Evolutionary conservation across 192 early-diverging fungal species (phyloP), one percentile per base, ranked within the genome.

Genomic region (Linnemannia hyalina): DNA sequence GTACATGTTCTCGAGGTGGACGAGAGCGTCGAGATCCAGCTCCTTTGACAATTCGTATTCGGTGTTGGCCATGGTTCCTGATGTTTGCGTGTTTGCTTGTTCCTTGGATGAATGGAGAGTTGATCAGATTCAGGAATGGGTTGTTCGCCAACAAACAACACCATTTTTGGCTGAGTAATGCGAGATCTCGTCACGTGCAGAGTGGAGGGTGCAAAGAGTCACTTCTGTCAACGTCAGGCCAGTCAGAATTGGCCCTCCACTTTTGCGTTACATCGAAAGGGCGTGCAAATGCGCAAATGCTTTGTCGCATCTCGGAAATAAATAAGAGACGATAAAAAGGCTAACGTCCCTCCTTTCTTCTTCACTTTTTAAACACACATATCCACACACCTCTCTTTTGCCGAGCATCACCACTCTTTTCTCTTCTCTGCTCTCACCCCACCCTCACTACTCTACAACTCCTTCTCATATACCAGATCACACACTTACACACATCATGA

Each of bases 1-100:
- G 76, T 86, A 91, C 90, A 88, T 91, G 54, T 88, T 89, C 75
- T 91, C 90, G 22, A 91, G 84, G 41, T 91, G 86, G 40, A 91
- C 68, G 36, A 91, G 68, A 68, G 80, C 75, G 22, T 91, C 90
- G 22, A 91, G 85, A 83, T 91, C 90, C 44, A 89, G 73, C 36
- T 91, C 90, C 26, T 74, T 87, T 42, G 85, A 68, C 26, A 85
- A 38, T 87, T 82, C 75, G 65, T 72, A 65, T 23, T 77, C 41
- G 60, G 41, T 73, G 57, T 75, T 73, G 6, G 73, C 55, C 65
- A 75, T 80, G 44, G 63, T 23, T 52, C 49, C 16, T 70, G 35
- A 41, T 54, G 60, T 65, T 63, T 0, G 11, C 0, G 4, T 65
- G 29, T 65, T 65, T 32, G 55, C 22, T 26, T 57, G 55, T 57